A percentile compares a stretch with the other conserved stretches of the same genome.
Conservation (phyloP, 2,329 filamentous ascomycete species). For the Neurospora sp. region DNA sequence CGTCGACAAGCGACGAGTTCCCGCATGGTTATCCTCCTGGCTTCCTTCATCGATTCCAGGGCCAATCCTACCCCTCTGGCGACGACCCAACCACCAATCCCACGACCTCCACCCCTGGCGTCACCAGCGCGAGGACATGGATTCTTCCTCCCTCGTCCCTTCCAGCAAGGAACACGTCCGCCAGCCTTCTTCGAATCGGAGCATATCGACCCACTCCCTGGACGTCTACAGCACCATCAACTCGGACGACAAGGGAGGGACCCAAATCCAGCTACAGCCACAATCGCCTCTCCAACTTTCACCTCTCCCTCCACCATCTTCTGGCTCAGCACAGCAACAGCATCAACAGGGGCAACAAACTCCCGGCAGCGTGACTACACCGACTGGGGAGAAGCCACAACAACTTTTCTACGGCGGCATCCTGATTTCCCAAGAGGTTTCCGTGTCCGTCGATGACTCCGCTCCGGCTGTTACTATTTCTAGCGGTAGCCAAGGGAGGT, state of each 20-base stretch:
- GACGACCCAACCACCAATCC: neutral
- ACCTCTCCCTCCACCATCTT: neutral
- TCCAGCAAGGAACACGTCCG: neutral
- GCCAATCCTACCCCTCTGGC: neutral
- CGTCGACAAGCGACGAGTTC: constrained; percentile 1
- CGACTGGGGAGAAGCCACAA: neutral
- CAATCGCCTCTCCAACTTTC: neutral
- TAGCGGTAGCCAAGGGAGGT: constrained; percentile 11
- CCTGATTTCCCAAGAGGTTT: constrained; percentile 53
- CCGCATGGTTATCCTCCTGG: neutral
- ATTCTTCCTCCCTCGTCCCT: neutral
- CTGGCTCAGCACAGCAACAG: neutral
- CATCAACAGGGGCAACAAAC: neutral
- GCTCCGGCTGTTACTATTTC: neutral
- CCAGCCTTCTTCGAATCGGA: neutral
- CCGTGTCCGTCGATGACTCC: constrained; percentile 35
- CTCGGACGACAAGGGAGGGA: neutral
- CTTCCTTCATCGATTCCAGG: neutral
- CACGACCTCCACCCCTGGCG: neutral
- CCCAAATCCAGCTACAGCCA: neutral
- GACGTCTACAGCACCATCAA: neutral
- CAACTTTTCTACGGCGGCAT: constrained; percentile 40
- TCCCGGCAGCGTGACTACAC: neutral
- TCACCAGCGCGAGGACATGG: neutral
- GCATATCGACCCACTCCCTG: neutral